Evolutionary conservation across 257 asterid species (phyloP).

Genomic region (Voacanga thouarsii): DNA sequence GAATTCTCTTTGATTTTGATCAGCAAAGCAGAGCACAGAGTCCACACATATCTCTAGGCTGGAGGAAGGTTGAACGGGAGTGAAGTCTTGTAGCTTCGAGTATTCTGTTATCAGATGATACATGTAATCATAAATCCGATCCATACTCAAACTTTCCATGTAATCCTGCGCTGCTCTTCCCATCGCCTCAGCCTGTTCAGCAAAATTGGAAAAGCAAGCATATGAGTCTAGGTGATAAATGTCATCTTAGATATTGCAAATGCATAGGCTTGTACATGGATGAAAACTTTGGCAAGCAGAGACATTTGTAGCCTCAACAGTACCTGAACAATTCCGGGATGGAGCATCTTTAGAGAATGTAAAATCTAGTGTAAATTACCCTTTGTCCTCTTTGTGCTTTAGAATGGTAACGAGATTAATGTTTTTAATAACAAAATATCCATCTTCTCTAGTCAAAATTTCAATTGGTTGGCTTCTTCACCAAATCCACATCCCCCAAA

Average conservation of each 20-base stretch:
- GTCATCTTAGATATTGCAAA: background rate
- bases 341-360: background rate
- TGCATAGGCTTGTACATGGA: background rate
- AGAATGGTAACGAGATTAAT: no score
- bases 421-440: no score
- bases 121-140: slow-evolving; percentile 66
- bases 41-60: slow-evolving; percentile 45
- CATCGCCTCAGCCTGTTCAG: slow-evolving; percentile 49
- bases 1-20: slow-evolving; percentile 43
- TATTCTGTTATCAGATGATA: slow-evolving; percentile 52
- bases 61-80: slow-evolving; percentile 44
- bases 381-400: no score
- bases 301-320: background rate
- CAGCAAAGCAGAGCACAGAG: slow-evolving; percentile 60
- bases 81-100: slow-evolving; percentile 51
- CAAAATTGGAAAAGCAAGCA: background rate
- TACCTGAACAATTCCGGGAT: background rate
- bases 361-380: no score
- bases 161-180: slow-evolving; percentile 61
- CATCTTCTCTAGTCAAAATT: no score
- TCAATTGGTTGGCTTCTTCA: no score
- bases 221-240: background rate
- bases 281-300: background rate
- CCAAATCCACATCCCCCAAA: no score
- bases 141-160: slow-evolving; percentile 57